Evolutionary conservation across 202 grass and related monocot species (phyloP), one percentile per base, ranked within the genome.

Genomic region (Musa balbisiana): DNA sequence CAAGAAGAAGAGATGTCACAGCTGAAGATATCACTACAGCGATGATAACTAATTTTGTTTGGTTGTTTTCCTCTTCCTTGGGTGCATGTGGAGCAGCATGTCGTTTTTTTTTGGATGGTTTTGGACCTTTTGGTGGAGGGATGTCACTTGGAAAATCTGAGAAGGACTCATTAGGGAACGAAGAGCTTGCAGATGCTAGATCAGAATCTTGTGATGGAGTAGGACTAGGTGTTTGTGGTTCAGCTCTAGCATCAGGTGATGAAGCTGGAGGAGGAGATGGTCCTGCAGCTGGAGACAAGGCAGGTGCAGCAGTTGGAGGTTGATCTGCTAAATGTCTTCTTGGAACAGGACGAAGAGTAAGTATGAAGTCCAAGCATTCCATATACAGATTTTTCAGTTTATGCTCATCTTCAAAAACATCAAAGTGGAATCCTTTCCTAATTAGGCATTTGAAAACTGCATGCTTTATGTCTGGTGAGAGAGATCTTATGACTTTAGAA

Each of bases 271-370:
- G 29, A 50, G 6, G 50, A 13, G 52, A 53, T 54, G 71, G 51
- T 55, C 15, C 76, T 12, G 60, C 50, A 1, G 54, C 17, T 19
- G 85, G 83, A 1, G 55, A 80, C 62, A 73, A 56, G 62, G 16
- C 56, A 50, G 87, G 51, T 79, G 77, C 22, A 69, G 26, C 49
- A 50, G 62, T 19, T 77, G 53, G 20, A 52, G 49, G 10, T 26
- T 76, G 72, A 53, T 80, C 54, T 63, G 78, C 68, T 85, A 92
- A 87, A 74, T 62, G 50, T 20, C 78, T 73, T 52, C 90, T 85
- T 10, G 2, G 19, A 55, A 83, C 77, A 62, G 70, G 73, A 62
- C 76, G 66, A 14, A 17, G 53, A 59, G 11, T 52, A 78, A 74
- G 10, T 53, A 16, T 51, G 15, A 20, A 51, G 19, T 74, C 72